Conservation (phyloP, 176 grass and related monocot species). For the Melocanna baccifera region DNA sequence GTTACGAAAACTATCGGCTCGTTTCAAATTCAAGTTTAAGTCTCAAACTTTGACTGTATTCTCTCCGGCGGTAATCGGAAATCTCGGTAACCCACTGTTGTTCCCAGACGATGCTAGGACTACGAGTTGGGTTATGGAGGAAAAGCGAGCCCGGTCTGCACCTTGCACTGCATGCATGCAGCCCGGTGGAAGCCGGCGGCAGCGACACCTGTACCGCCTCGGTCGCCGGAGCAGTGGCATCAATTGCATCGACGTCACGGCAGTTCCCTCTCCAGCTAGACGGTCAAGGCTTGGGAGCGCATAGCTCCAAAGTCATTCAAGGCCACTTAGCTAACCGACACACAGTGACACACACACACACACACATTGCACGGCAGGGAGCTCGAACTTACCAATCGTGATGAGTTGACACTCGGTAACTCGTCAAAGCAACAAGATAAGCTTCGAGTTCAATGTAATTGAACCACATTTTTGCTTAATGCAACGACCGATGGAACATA, state of each 20-base stretch:
- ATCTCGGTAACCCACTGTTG: neutral
- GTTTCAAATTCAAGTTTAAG: neutral
- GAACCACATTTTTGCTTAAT: neutral
- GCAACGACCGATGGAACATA: neutral
- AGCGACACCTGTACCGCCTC: neutral
- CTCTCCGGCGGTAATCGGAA: no score
- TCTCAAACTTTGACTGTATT: neutral
- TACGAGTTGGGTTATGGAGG: no score
- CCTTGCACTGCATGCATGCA: neutral
- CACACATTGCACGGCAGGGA: neutral
- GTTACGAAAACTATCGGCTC: neutral
- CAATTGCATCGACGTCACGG: neutral
- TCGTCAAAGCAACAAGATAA: neutral
- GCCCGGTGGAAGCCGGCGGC: neutral
- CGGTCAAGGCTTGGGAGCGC: neutral
- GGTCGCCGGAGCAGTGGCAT: neutral
- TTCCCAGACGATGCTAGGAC: no score
- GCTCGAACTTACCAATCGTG: neutral
- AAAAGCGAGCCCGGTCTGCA: no score
- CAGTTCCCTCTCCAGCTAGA: neutral
- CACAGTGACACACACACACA: neutral
- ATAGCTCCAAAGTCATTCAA: conserved; percentile 18
- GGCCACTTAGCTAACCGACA: neutral
- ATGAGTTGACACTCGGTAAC: neutral
- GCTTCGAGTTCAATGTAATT: neutral